A percentile compares a stretch with the other conserved stretches of the same genome.
phyloP scores from a whole-genome alignment of 202 grass and related monocot species.

The Zoysia matrella region DNA sequence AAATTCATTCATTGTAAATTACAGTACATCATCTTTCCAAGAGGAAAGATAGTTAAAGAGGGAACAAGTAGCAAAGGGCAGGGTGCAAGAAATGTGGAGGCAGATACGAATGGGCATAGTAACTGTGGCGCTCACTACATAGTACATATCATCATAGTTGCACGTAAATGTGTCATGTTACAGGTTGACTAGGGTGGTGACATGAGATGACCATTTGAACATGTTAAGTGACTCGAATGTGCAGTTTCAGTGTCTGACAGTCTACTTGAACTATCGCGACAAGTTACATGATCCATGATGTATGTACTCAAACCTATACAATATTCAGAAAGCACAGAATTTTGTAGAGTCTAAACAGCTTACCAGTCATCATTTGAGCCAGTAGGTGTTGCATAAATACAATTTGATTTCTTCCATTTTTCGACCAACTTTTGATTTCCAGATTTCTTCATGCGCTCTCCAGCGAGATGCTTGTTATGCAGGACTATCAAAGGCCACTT shows the following conservation, averaged over 20 bases:
- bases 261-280: not conserved
- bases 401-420: slow-evolving; percentile 64
- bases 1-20: not conserved
- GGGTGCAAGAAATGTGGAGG: not conserved
- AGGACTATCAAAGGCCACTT: slow-evolving; percentile 64
- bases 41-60: not conserved
- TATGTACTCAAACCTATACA: not conserved
- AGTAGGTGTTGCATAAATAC: slow-evolving; percentile 73
- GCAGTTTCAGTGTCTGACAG: not conserved
- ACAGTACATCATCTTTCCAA: not conserved
- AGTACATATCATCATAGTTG: not conserved
- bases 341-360: slow-evolving; percentile 37
- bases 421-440: slow-evolving; percentile 48
- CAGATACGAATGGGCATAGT: not conserved
- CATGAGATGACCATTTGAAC: not conserved
- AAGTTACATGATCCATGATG: not conserved
- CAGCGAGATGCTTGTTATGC: slow-evolving; percentile 67
- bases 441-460: slow-evolving; percentile 54
- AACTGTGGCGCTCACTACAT: not conserved
- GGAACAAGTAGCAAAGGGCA: not conserved
- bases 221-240: not conserved
- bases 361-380: slow-evolving; percentile 80
- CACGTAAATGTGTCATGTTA: not conserved
- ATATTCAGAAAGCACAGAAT: slow-evolving; percentile 8
- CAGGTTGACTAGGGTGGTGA: not conserved